phyloP scores from a whole-genome alignment of 257 asterid species.

The Forsythia suspensa region DNA sequence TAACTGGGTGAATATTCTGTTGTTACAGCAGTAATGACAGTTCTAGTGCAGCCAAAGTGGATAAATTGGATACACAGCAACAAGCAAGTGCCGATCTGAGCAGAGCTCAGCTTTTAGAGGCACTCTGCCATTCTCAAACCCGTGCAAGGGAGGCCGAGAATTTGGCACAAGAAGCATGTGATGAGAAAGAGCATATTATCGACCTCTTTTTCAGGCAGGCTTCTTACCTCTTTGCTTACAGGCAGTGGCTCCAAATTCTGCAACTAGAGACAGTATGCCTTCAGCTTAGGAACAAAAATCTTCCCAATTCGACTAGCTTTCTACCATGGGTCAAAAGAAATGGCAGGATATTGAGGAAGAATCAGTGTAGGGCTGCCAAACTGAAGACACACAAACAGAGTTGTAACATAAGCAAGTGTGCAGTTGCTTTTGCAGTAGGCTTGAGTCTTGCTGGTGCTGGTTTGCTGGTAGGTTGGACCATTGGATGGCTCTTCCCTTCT shows the following conservation, averaged over 20 bases:
- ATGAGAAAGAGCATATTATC: slow-evolving; percentile 54
- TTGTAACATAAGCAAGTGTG: slow-evolving; percentile 28
- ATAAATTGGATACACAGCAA: slow-evolving; percentile 23
- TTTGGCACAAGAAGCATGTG: slow-evolving; percentile 58
- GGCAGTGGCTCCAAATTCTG: slow-evolving; percentile 62
- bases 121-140: slow-evolving; percentile 76
- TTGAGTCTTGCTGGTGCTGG: slow-evolving; percentile 72
- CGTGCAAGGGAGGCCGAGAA: slow-evolving; percentile 76
- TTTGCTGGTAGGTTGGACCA: slow-evolving; percentile 64
- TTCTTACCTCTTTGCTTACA: slow-evolving; percentile 60
- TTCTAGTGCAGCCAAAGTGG: slow-evolving; percentile 25
- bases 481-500: slow-evolving; percentile 62
- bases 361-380: slow-evolving; percentile 26
- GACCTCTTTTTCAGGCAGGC: slow-evolving; percentile 64
- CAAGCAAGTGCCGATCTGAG: slow-evolving; percentile 33
- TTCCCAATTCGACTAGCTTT: slow-evolving; percentile 17
- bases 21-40: slow-evolving; percentile 29
- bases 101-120: slow-evolving; percentile 53
- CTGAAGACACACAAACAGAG: slow-evolving; percentile 26
- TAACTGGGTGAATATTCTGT: not conserved
- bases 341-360: slow-evolving; percentile 23
- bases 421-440: slow-evolving; percentile 56
- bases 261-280: slow-evolving; percentile 61
- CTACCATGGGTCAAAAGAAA: slow-evolving; percentile 27
- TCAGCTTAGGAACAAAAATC: slow-evolving; percentile 43